A percentile compares a stretch with the other conserved stretches of the same genome.
These are phyloP conservation scores for Penicillium capsulatum DNA, from an alignment of 2,329 filamentous ascomycete species.

Conservation along the genomic window DNA sequence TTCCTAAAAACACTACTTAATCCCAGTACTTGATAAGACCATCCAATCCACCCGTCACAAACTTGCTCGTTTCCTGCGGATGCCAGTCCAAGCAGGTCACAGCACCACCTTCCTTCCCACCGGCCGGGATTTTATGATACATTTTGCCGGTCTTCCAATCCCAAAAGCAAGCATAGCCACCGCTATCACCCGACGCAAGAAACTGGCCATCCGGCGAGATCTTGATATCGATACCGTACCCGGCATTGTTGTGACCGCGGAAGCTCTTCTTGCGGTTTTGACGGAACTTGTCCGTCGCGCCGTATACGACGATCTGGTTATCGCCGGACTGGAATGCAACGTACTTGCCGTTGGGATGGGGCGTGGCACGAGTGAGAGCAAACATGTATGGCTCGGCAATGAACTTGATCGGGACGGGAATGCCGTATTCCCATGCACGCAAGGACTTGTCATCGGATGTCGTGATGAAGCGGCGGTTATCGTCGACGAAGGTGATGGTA, in stretches of 20 bases:
- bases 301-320: conserved; percentile 96
- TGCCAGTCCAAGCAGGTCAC: conserved; percentile 92
- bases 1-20: conserved; percentile 43
- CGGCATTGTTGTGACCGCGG: conserved; percentile 91
- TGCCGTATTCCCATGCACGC: conserved; percentile 96
- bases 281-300: conserved; percentile 88
- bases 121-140: conserved; percentile 89
- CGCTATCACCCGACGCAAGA: conserved; percentile 78
- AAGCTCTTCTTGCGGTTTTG: conserved; percentile 98
- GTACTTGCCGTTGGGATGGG: conserved; percentile 88
- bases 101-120: conserved; percentile 63
- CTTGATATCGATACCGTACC: conserved; percentile 84
- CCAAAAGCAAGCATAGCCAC: conserved; percentile 91
- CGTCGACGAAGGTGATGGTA: conserved; percentile 93
- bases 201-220: conserved; percentile 91
- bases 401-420: conserved; percentile 97
- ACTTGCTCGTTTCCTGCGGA: conserved; percentile 93
- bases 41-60: conserved; percentile 84
- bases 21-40: conserved; percentile 92
- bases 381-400: conserved; percentile 98
- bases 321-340: conserved; percentile 90
- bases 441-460: conserved; percentile 96
- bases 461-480: conserved; percentile 92
- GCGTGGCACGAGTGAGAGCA: conserved; percentile 77
- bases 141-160: conserved; percentile 99